Base-by-base conservation (phyloP, 2,329 filamentous ascomycete genomes). In the Rutstroemia sp. region DNA sequence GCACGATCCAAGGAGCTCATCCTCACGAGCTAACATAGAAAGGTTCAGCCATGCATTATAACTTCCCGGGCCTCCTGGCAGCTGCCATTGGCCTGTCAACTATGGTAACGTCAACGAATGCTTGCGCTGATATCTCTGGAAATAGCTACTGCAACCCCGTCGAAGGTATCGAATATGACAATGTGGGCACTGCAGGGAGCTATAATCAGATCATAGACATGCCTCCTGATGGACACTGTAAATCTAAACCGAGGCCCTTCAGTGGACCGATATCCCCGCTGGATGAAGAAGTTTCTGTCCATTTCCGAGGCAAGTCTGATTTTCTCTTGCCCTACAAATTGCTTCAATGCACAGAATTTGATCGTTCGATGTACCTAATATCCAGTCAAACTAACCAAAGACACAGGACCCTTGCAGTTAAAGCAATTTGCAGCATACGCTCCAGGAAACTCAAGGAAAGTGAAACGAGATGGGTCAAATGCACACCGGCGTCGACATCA, bases 401-500 rank as follows among this genome's bases (percentile, higher is more conserved):
- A 7, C 17, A 14, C 38, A 56, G 88, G 88, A 3, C 87, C 88
- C 1, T 69, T 88, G 63, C 72, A 79, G 40, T 68, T 92, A 34
- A 82, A 82, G 66, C 78, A 88, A 62, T 76, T 90, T 54, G 88
- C 86, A 10, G 83, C 84, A 54, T 92, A 90, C 70, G 78, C 75
- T 47, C 77, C 81, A n/a, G 73, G 73, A 21, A 30, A 59, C 58
- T 17, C 59, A 56, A 23, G 46, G 55, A 48, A 65, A 64, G 40
- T 68, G 64, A 58, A 77, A 68, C 71, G 73, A 16, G 65, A 69
- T 1, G 59, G 63, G 42, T 57, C 64, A 44, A 70, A 71, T 62
- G 53, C 60, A 25, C 70, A 44, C 19, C 50, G 49, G 1, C 49
- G 44, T 19, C 44, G 34, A 42, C 10, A 48, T 40, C 54, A 72